Percentiles rank a stretch among this genome's conserved stretches.
phyloP scores from a whole-genome alignment of 1,139 yeast genomes.

The Sugiyamaella xylanicola region DNA sequence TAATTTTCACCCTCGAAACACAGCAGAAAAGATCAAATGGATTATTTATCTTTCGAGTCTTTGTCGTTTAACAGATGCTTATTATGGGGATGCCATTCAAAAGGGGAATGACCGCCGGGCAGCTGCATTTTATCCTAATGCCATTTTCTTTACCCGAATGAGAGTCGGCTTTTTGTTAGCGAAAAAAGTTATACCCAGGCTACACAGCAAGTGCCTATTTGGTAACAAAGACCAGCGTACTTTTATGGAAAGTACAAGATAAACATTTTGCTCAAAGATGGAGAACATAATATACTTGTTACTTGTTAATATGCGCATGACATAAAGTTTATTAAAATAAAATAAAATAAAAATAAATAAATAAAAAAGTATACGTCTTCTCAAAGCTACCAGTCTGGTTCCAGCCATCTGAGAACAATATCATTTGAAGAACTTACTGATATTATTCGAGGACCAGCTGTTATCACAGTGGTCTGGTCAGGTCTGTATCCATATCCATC shows the following conservation, averaged over 20 bases:
- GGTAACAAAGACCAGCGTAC: background rate
- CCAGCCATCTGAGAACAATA: conserved; percentile 8
- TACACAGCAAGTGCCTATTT: background rate
- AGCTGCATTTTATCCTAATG: conserved; percentile 18
- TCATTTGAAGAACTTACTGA: conserved; percentile 11
- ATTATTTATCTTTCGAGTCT: conserved; percentile 1
- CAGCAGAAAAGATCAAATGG: conserved; percentile 3
- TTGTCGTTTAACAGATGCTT: background rate
- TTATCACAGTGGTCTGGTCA: background rate
- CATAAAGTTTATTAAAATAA: conserved; percentile 1
- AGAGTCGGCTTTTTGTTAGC: background rate
- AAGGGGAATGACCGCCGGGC: conserved; percentile 4
- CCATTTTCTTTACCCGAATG: conserved; percentile 17
- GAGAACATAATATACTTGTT: background rate
- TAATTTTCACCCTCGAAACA: background rate
- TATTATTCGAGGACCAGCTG: conserved; percentile 9
- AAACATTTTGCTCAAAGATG: background rate
- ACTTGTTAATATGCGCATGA: background rate
- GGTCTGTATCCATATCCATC: conserved; percentile 6
- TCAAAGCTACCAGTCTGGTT: conserved; percentile 10
- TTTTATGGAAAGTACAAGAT: conserved; percentile 1
- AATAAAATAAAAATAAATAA: conserved; percentile 2
- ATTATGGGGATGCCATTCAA: conserved; percentile 1
- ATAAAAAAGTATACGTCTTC: conserved; percentile 1
- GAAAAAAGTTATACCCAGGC: background rate